These are phyloP conservation scores for Xylariaceae sp. DNA, from an alignment of 2,329 filamentous ascomycete genomes.

Conservation along the genomic window DNA sequence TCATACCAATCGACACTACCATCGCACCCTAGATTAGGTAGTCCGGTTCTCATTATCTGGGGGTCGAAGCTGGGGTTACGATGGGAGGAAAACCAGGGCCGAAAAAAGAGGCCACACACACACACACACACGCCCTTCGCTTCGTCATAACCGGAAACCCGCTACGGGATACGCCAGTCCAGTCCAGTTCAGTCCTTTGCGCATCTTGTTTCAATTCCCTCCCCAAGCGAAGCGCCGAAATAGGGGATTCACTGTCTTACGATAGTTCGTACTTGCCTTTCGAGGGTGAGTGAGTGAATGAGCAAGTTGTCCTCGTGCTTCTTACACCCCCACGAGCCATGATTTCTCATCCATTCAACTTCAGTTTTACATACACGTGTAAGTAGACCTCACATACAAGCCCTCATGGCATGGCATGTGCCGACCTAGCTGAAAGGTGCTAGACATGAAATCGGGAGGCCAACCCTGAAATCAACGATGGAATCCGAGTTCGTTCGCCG, in stretches of 20 bases:
- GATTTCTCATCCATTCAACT: background rate
- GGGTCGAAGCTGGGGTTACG: background rate
- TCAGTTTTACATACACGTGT: background rate
- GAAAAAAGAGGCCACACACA: background rate
- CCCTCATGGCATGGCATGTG: too few relatives aligned
- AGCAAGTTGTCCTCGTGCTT: too few relatives aligned
- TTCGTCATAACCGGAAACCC: background rate
- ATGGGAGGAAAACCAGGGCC: background rate
- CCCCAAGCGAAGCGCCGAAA: background rate
- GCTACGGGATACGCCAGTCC: background rate
- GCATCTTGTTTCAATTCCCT: background rate
- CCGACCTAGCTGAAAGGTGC: too few relatives aligned
- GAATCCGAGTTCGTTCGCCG: too few relatives aligned
- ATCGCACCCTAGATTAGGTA: background rate
- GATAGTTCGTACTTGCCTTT: too few relatives aligned
- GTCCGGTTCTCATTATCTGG: background rate
- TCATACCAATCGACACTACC: too few relatives aligned
- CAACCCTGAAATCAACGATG: too few relatives aligned
- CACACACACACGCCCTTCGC: too few relatives aligned
- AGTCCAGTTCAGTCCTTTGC: too few relatives aligned
- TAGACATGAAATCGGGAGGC: too few relatives aligned
- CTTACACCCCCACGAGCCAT: background rate
- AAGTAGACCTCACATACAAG: background rate
- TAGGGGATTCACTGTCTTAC: background rate
- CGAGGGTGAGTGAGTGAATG: too few relatives aligned